These are phyloP conservation scores for Cercophora newfieldiana DNA, from an alignment of 495 filamentous ascomycete species.

Conservation along the genomic window DNA sequence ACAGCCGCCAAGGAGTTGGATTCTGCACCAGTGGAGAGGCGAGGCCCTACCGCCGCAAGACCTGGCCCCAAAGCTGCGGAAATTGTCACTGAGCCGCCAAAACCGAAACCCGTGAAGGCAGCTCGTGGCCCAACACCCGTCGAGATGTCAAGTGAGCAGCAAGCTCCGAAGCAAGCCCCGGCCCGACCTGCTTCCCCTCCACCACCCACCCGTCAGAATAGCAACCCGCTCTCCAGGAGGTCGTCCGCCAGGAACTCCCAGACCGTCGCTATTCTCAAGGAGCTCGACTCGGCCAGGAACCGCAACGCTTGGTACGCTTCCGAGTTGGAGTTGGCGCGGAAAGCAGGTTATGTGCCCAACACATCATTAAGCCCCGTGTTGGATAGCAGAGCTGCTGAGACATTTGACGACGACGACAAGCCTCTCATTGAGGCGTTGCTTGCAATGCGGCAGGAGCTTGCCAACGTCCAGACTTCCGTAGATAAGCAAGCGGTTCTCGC, in stretches of 20 bases:
- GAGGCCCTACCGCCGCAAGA: constrained; percentile 58
- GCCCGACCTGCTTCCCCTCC: constrained; percentile 53
- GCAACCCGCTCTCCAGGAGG: constrained; percentile 49
- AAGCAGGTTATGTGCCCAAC: constrained; percentile 80
- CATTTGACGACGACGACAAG: constrained; percentile 84
- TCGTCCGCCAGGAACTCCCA: constrained; percentile 57
- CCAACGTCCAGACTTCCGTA: constrained; percentile 80
- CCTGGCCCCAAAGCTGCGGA: constrained; percentile 35
- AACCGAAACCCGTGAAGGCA: constrained; percentile 35
- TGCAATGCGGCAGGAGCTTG: constrained; percentile 81
- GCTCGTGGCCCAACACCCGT: constrained; percentile 49
- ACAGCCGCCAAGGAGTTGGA: constrained; percentile 39
- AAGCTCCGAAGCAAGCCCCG: constrained; percentile 40
- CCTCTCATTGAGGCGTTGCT: constrained; percentile 91
- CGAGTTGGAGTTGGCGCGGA: constrained; percentile 84
- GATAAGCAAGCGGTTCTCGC: constrained; percentile 81
- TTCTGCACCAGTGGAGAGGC: constrained; percentile 47
- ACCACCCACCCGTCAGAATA: constrained; percentile 51
- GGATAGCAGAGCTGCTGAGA: constrained; percentile 72
- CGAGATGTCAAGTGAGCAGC: constrained; percentile 51
- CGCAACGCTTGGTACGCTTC: constrained; percentile 97
- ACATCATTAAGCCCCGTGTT: constrained; percentile 69
- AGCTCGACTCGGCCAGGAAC: constrained; percentile 77
- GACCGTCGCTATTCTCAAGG: constrained; percentile 67
- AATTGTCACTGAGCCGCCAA: constrained; percentile 31